These are phyloP conservation scores for Zangia roseola DNA, from an alignment of 768 basidiomycete species.

Conservation along the genomic window DNA sequence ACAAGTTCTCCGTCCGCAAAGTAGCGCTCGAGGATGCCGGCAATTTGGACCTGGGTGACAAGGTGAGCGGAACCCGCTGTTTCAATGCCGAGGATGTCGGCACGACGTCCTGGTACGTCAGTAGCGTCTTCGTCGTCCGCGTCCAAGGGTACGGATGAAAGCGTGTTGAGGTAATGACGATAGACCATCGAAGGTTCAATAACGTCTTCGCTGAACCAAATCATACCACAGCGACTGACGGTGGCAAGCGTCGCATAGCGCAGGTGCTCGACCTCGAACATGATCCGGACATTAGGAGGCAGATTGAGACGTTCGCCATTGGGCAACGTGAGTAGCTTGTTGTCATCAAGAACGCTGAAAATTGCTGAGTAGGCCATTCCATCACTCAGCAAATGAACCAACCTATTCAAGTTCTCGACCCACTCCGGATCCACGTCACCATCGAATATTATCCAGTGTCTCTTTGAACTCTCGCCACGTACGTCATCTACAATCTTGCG, in stretches of 20 bases:
- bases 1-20: slow-evolving; percentile 85
- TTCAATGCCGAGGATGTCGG: slow-evolving; percentile 46
- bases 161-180: slow-evolving; percentile 78
- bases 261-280: slow-evolving; percentile 99
- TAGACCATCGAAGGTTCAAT: slow-evolving; percentile 91
- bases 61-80: slow-evolving; percentile 60
- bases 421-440: slow-evolving; percentile 99
- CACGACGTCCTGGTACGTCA: slow-evolving; percentile 62
- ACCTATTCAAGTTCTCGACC: slow-evolving; percentile 99
- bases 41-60: slow-evolving; percentile 72
- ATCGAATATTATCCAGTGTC: slow-evolving; percentile 99
- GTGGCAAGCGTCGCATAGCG: slow-evolving; percentile 97
- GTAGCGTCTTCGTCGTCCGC: slow-evolving; percentile 82
- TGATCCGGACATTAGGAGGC: slow-evolving; percentile 95
- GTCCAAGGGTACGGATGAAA: slow-evolving; percentile 75
- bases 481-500: slow-evolving; percentile 99
- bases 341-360: slow-evolving; percentile 93
- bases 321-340: slow-evolving; percentile 93
- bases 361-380: slow-evolving; percentile 1
- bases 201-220: slow-evolving; percentile 99
- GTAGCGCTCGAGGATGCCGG: slow-evolving; percentile 73
- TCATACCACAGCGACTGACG: slow-evolving; percentile 99
- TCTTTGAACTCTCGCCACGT: slow-evolving; percentile 92
- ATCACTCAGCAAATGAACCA: slow-evolving; percentile 19
- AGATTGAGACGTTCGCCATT: slow-evolving; percentile 98